These are phyloP conservation scores for Scedosporium apiospermum DNA, from an alignment of 2,329 filamentous ascomycete genomes.

Conservation along the genomic window DNA sequence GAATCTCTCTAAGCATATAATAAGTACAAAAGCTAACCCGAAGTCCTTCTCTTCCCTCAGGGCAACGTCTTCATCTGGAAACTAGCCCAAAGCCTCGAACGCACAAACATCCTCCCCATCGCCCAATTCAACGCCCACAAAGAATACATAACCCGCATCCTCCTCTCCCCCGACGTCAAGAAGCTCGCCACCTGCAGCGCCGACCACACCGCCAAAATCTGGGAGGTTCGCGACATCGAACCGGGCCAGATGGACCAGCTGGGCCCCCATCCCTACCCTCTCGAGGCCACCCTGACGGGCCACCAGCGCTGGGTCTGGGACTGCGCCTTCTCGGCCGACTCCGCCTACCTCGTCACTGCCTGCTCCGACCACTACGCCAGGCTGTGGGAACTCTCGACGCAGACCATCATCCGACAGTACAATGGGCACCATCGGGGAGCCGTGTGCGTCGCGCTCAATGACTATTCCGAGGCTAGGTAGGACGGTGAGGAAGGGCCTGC, in stretches of 20 bases:
- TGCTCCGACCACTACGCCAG: constrained; percentile 90
- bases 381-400: constrained; percentile 79
- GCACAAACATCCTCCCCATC: constrained; percentile 75
- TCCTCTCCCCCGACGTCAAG: constrained; percentile 87
- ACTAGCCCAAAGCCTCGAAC: constrained; percentile 72
- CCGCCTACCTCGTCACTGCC: constrained; percentile 84
- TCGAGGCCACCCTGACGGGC: constrained; percentile 78
- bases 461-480: constrained; percentile 52
- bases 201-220: constrained; percentile 91
- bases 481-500: constrained; percentile 18
- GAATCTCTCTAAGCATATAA: too few species aligned
- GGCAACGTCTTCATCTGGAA: constrained; percentile 98
- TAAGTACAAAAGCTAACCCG: not conserved
- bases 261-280: constrained; percentile 54
- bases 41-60: constrained; percentile 30
- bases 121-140: constrained; percentile 86
- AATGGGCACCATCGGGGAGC: constrained; percentile 89
- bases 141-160: constrained; percentile 84
- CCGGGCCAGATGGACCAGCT: constrained; percentile 24
- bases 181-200: constrained; percentile 90
- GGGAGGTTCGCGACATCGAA: constrained; percentile 73
- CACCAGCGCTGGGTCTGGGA: constrained; percentile 98
- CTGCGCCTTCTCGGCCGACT: constrained; percentile 89
- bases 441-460: constrained; percentile 87
- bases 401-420: constrained; percentile 88